Evolutionary conservation across 257 asterid genomes (phyloP).

Genomic region (Prunella vulgaris): DNA sequence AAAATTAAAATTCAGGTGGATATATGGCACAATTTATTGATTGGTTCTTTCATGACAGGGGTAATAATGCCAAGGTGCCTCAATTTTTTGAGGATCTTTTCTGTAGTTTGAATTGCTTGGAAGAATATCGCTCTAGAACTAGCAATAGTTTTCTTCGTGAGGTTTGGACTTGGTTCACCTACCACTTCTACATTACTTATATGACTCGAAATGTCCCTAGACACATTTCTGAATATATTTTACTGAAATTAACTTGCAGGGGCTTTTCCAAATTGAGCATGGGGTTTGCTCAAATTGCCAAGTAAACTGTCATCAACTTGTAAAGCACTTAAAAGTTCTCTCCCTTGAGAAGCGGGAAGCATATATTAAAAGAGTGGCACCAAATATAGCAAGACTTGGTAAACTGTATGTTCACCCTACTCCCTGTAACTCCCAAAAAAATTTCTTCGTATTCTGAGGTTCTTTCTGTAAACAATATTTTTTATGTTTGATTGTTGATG

Average conservation of each 20-base stretch:
- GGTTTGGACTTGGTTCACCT: conserved; percentile 41
- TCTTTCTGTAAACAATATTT: background rate
- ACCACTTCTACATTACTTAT: conserved; percentile 2
- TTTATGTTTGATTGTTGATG: background rate
- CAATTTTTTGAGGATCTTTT: conserved; percentile 90
- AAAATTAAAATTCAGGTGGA: background rate
- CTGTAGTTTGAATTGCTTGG: conserved; percentile 74
- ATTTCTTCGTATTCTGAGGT: conserved; percentile 1
- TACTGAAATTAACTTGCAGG: conserved; percentile 46
- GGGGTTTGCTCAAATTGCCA: conserved; percentile 81
- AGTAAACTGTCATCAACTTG: conserved; percentile 81
- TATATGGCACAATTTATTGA: background rate
- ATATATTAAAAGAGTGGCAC: conserved; percentile 61
- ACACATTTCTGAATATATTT: conserved; percentile 10
- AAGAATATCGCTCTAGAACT: conserved; percentile 78
- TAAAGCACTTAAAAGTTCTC: conserved; percentile 58
- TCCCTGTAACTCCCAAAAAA: background rate
- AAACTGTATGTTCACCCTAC: conserved; percentile 50
- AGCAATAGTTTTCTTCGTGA: conserved; percentile 66
- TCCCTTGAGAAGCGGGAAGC: conserved; percentile 59
- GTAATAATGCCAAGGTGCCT: conserved; percentile 60
- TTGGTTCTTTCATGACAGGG: conserved; percentile 46
- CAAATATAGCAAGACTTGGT: conserved; percentile 50
- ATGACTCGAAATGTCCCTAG: conserved; percentile 3
- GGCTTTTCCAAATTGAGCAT: conserved; percentile 72